Conservation (phyloP, 345 rosid species). For the Populus deltoides region DNA sequence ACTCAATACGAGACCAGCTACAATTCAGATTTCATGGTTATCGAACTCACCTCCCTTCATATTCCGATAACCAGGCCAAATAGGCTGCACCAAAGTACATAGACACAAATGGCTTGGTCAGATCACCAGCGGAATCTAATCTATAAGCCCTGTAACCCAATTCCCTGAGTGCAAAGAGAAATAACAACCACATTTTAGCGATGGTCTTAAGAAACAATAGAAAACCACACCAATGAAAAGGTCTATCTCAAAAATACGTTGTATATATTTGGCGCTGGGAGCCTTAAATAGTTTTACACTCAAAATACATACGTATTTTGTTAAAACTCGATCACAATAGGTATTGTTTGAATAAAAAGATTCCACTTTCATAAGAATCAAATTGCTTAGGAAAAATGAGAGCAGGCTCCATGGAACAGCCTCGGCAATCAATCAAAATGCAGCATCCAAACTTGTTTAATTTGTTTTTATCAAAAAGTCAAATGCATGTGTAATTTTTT, state of each 20-base stretch:
- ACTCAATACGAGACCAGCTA: not conserved
- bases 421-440: not conserved
- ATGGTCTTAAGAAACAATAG: not conserved
- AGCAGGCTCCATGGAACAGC: not conserved
- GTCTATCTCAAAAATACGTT: not conserved
- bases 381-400: not conserved
- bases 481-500: not conserved
- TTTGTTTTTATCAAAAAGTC: not conserved
- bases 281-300: not conserved
- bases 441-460: not conserved
- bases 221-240: not conserved
- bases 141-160: conserved; percentile 75
- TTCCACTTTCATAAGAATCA: not conserved
- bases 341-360: not conserved
- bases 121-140: conserved; percentile 62
- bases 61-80: conserved; percentile 70
- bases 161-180: conserved; percentile 47
- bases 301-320: not conserved
- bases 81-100: conserved; percentile 91
- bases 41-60: conserved; percentile 69
- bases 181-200: conserved; percentile 2
- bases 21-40: not conserved
- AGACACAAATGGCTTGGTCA: conserved; percentile 78
- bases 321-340: not conserved
- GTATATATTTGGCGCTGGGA: not conserved